These are phyloP conservation scores for Phytomonas francai DNA, from an alignment of 208 protist genomes.

Conservation along the genomic window DNA sequence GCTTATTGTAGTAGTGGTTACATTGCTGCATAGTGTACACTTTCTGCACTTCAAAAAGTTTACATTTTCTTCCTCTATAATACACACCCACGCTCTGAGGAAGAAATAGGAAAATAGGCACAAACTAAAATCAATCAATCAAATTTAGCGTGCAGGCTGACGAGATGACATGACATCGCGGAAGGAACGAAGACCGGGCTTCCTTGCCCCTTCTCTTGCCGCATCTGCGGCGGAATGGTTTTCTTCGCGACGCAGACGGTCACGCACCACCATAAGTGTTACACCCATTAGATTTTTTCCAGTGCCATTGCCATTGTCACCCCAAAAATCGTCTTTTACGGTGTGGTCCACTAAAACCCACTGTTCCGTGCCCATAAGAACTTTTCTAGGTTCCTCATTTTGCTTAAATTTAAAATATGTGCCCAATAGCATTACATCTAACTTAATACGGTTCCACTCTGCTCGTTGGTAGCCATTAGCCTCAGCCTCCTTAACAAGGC, in stretches of 20 bases:
- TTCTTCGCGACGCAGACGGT: slow-evolving; percentile 31
- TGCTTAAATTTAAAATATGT: slow-evolving; percentile 88
- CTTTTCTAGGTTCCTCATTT: slow-evolving; percentile 45
- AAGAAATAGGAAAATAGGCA: not conserved
- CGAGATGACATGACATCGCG: slow-evolving; percentile 1
- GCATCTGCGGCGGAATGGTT: slow-evolving; percentile 6
- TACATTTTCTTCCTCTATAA: not conserved
- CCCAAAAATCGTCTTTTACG: slow-evolving; percentile 74
- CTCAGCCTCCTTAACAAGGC: slow-evolving; percentile 63
- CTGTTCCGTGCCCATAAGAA: slow-evolving; percentile 57
- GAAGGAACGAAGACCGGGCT: not conserved
- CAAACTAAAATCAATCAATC: not conserved
- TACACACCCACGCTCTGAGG: not conserved
- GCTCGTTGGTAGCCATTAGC: slow-evolving; percentile 41
- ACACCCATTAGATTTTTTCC: slow-evolving; percentile 79
- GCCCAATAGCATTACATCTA: slow-evolving; percentile 81
- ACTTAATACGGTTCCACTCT: slow-evolving; percentile 79
- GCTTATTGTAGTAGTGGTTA: not conserved
- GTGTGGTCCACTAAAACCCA: slow-evolving; percentile 77
- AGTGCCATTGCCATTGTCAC: slow-evolving; percentile 73
- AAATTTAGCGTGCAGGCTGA: not conserved
- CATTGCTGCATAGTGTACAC: not conserved
- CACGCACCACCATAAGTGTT: slow-evolving; percentile 67
- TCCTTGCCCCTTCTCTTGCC: not conserved
- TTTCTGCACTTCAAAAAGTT: not conserved